Percentiles rank a stretch among this genome's conserved stretches.
phyloP scores from a whole-genome alignment of 1,284 basidiomycete species.

The Taiwanofungus camphoratus region DNA sequence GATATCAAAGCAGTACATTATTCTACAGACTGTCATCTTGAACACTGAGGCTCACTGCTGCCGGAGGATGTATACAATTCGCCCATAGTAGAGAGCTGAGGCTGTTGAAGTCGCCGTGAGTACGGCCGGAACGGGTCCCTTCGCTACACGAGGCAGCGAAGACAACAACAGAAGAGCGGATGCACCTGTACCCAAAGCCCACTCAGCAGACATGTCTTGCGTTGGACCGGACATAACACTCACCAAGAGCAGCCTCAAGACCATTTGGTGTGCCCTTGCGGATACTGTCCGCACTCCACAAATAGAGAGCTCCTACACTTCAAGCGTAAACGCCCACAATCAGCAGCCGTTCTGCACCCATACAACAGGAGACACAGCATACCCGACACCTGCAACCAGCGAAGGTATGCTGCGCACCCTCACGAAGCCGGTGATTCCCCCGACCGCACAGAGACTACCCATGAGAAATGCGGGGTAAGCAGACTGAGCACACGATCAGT shows the following conservation, averaged over 20 bases:
- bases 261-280: slow-evolving; percentile 68
- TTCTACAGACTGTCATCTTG: no score
- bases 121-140: slow-evolving; percentile 73
- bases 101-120: slow-evolving; percentile 59
- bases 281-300: slow-evolving; percentile 72
- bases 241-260: slow-evolving; percentile 71
- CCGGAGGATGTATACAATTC: slow-evolving; percentile 39
- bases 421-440: slow-evolving; percentile 68
- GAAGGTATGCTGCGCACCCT: slow-evolving; percentile 73
- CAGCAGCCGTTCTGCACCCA: neutral
- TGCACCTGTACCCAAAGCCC: slow-evolving; percentile 44
- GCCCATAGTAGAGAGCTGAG: slow-evolving; percentile 69
- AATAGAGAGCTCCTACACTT: slow-evolving; percentile 72
- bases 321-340: neutral
- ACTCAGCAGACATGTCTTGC: neutral
- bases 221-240: slow-evolving; percentile 20
- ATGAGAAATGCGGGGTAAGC: slow-evolving; percentile 78
- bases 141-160: slow-evolving; percentile 66
- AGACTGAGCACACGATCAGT: slow-evolving; percentile 52
- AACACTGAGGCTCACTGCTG: no score
- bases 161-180: slow-evolving; percentile 76
- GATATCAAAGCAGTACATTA: no score
- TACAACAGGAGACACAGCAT: slow-evolving; percentile 31
- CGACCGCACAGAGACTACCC: slow-evolving; percentile 72
- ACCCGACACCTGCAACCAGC: slow-evolving; percentile 76